Percentiles rank a stretch among this genome's conserved stretches.
These are phyloP conservation scores for Cercospora janseana DNA, from an alignment of 2,329 filamentous ascomycete species.

Conservation along the genomic window DNA sequence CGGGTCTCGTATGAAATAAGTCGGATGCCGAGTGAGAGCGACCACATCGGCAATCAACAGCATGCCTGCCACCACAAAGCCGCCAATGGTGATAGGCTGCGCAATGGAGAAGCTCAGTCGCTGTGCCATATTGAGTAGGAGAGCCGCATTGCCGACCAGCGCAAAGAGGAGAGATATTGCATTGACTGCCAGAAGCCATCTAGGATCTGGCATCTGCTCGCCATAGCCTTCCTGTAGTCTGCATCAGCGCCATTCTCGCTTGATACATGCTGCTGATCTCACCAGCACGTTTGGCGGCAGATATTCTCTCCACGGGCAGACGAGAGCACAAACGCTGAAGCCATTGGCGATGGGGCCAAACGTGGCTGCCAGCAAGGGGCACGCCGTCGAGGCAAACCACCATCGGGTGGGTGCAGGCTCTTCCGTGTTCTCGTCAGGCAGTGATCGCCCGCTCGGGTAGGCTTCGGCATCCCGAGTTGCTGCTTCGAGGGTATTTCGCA, in stretches of 20 bases:
- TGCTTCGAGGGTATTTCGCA: conserved; percentile 46
- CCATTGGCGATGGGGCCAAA: conserved; percentile 42
- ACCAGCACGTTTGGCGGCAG: conserved; percentile 44
- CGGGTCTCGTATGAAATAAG: conserved; percentile 44
- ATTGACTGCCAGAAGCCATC: conserved; percentile 54
- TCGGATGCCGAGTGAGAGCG: conserved; percentile 45
- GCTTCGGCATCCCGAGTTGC: conserved; percentile 47
- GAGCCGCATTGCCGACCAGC: conserved; percentile 53
- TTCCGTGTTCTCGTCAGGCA: conserved; percentile 41
- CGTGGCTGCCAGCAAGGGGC: conserved; percentile 54
- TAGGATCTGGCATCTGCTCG: conserved; percentile 51
- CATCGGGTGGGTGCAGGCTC: conserved; percentile 49
- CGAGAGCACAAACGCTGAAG: conserved; percentile 50
- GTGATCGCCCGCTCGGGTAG: conserved; percentile 31
- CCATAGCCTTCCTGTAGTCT: conserved; percentile 42
- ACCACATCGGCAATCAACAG: conserved; percentile 55
- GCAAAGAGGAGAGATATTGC: conserved; percentile 55
- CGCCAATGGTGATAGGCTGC: conserved; percentile 60
- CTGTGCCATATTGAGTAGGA: conserved; percentile 60
- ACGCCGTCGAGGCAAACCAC: conserved; percentile 62
- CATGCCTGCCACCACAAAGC: conserved; percentile 56
- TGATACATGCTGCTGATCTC: conserved; percentile 22
- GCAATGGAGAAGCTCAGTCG: conserved; percentile 55
- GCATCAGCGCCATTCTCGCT: not conserved
- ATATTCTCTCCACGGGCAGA: conserved; percentile 56